phyloP scores from a whole-genome alignment of 2,329 filamentous ascomycete genomes.

The Aspergillus tamarii region DNA sequence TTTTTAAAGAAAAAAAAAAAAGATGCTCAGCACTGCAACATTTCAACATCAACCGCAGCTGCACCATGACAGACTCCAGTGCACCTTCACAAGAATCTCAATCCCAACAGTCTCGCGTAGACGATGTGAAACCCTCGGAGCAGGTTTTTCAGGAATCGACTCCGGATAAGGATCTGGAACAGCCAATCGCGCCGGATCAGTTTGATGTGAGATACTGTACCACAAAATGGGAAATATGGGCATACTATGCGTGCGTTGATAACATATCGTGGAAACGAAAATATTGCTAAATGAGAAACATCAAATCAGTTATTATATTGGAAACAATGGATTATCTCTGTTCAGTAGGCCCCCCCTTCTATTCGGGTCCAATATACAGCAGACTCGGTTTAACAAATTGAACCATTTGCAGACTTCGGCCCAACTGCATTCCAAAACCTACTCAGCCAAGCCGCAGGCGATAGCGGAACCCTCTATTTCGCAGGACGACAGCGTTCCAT shows the following conservation, averaged over 20 bases:
- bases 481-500: conserved; percentile 61
- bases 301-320: conserved; percentile 61
- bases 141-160: not conserved
- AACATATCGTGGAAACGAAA: conserved; percentile 4
- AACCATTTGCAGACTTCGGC: conserved; percentile 53
- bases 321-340: conserved; percentile 64
- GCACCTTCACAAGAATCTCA: not conserved
- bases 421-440: conserved; percentile 68
- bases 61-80: not conserved
- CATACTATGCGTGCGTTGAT: conserved; percentile 54
- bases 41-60: not conserved
- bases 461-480: conserved; percentile 57
- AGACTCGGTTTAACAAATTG: not conserved
- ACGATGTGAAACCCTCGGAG: not conserved
- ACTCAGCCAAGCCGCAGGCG: conserved; percentile 62
- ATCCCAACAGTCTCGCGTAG: not conserved
- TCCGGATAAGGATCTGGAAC: conserved; percentile 29
- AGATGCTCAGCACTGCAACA: not conserved
- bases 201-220: conserved; percentile 59
- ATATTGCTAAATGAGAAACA: conserved; percentile 24
- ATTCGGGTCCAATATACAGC: not conserved
- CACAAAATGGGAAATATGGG: conserved; percentile 58
- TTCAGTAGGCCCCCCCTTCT: conserved; percentile 52
- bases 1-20: no score
- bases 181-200: conserved; percentile 56